Evolutionary conservation across 768 basidiomycete species (phyloP), one percentile per base, ranked within the genome.

Genomic region (Chalciporus pseudorubinellus): DNA sequence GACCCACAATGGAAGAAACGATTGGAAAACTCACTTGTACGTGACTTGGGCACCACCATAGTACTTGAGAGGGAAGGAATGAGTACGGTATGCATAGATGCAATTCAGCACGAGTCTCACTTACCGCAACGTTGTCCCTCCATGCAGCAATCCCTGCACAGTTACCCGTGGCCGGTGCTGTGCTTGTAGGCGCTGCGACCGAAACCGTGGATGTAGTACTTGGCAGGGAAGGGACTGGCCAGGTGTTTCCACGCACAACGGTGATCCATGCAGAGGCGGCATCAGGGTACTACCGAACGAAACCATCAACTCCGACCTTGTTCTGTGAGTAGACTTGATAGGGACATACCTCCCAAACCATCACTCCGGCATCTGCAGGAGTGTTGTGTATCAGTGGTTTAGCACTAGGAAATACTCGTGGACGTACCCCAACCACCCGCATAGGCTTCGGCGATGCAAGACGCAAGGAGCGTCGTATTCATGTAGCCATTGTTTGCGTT

Each of bases 401-500:
- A 1, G 29, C 29, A 3, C 1, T 6, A 34, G 36, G 5, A 13
- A 10, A 2, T 28, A 8, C 7, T 24, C 1, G 26, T 6, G n/a
- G 11, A 54, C 59, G 33, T 26, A 61, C 59, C 2, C 59, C 59
- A 61, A 10, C 52, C 56, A 19, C n/a, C 8, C 1, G n/a, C 11
- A 22, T 54, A 12, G 3, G 86, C 89, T 63, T 82, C 74, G 13
- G 71, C 58, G 20, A 88, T 67, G 65, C 88, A 91, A 14, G 66
- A 67, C 1, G 81, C 78, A 14, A 91, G 72, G 2, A 77, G 77
- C 6, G 74, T 64, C 2, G 84, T 72, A 33, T 70, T 70, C 70
- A 90, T 85, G 51, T 73, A 79, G 12, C 75, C 82, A 50, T 79
- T 84, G 52, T 56, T 75, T 3, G 84, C 82, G 36, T 81, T 79